These are phyloP conservation scores for Xerocomellus amylosporus DNA, from an alignment of 768 basidiomycete genomes.

Conservation along the genomic window DNA sequence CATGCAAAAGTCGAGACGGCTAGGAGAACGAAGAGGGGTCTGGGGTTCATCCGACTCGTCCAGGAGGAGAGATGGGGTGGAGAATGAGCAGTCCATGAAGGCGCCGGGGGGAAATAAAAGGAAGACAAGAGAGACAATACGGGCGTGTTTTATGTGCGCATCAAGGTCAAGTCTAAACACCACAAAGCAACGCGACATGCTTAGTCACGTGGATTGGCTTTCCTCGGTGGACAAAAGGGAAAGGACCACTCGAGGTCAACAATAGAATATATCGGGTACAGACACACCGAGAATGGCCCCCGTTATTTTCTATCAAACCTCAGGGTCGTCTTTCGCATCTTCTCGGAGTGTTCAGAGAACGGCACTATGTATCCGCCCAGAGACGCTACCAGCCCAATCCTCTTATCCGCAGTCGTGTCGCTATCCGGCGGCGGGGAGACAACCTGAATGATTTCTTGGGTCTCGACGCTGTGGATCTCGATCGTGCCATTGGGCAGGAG, in stretches of 20 bases:
- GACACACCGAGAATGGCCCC: conserved; percentile 20
- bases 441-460: conserved; percentile 68
- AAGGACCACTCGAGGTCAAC: conserved; percentile 2
- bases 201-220: conserved; percentile 27
- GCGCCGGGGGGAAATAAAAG: neutral
- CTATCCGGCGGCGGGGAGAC: conserved; percentile 46
- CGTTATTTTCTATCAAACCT: conserved; percentile 24
- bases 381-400: conserved; percentile 28
- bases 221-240: conserved; percentile 2
- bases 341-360: conserved; percentile 38
- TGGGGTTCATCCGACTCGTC: conserved; percentile 17
- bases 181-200: conserved; percentile 21
- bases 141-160: conserved; percentile 11
- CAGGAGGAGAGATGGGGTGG: neutral
- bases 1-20: conserved; percentile 44
- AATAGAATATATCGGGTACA: conserved; percentile 7
- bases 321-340: conserved; percentile 36
- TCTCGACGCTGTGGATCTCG: conserved; percentile 77
- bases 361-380: conserved; percentile 42
- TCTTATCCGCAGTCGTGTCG: conserved; percentile 25
- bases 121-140: neutral
- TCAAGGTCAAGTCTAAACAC: conserved; percentile 16
- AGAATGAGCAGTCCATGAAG: conserved; percentile 10
- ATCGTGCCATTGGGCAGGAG: conserved; percentile 77
- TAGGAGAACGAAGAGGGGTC: conserved; percentile 44